Conservation (phyloP, 2,329 filamentous ascomycete genomes). For the Daldinia sp. region DNA sequence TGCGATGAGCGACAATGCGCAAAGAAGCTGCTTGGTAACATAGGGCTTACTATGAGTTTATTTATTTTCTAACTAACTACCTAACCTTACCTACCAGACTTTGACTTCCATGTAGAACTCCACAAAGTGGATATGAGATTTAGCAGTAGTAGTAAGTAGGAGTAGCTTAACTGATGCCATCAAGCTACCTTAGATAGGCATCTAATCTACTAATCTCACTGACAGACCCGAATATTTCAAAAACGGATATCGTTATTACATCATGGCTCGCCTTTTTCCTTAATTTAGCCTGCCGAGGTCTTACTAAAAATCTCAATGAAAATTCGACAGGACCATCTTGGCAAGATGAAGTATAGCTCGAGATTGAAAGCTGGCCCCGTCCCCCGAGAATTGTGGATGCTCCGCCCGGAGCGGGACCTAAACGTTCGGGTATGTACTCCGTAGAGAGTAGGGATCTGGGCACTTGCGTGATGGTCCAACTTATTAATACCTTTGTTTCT, state of each 20-base stretch:
- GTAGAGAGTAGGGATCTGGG: slow-evolving; percentile 31
- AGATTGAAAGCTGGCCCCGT: slow-evolving; percentile 11
- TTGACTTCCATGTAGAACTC: slow-evolving; percentile 1
- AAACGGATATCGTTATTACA: slow-evolving; percentile 23
- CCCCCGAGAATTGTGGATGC: slow-evolving; percentile 38
- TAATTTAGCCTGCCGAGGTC: slow-evolving; percentile 28
- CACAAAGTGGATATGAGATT: slow-evolving; percentile 10
- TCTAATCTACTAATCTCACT: slow-evolving; percentile 3
- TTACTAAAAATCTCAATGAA: slow-evolving; percentile 25
- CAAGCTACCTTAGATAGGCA: not conserved
- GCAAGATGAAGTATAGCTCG: slow-evolving; percentile 13
- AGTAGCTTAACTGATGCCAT: slow-evolving; percentile 17
- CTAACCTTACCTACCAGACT: not conserved
- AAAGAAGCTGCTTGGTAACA: slow-evolving; percentile 14
- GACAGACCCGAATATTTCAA: not conserved
- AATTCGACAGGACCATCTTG: slow-evolving; percentile 20
- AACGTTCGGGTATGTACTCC: slow-evolving; percentile 36
- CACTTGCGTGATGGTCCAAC: slow-evolving; percentile 3
- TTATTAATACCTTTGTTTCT: slow-evolving; percentile 13
- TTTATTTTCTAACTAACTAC: slow-evolving; percentile 3
- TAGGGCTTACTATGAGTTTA: slow-evolving; percentile 24
- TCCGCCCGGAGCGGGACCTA: slow-evolving; percentile 41
- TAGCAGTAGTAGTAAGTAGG: not conserved
- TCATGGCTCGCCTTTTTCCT: slow-evolving; percentile 24
- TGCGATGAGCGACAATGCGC: slow-evolving; percentile 28